Base-by-base conservation (phyloP, 2,329 filamentous ascomycete genomes). In the Claviceps pazoutovae region DNA sequence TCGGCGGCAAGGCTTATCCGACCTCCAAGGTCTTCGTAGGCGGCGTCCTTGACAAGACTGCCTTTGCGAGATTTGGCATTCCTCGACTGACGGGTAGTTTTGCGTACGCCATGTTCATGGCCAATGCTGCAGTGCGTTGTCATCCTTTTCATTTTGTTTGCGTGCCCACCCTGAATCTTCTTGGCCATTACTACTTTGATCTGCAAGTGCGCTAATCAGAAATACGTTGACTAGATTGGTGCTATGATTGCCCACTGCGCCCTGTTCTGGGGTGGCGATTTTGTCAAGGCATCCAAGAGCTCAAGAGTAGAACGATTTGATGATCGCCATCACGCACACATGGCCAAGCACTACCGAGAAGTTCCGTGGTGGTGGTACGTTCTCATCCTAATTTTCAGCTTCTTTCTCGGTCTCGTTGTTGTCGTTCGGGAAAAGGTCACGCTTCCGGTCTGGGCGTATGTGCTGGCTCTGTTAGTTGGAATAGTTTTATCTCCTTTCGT, bases 241-340 rank as follows among this genome's bases (percentile, higher is more conserved):
- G 78, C 77, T 5, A 59, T 80, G 23, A 64, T 79, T 34, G 60
- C 67, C 2, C 77, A 80, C 54, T 73, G 70, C 54, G 53, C 74
- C 48, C 59, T 79, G 6, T 80, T 81, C 58, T 80, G 74, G 74
- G 74, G 76, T 2, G 67, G 67, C 4, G 78, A 80, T 53, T 67
- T 79, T n/a, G 46, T 65, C 3, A 58, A 58, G 6, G 66, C 77
- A 0, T 78, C 68, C 60, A 73, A 62, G 3, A 50, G 43, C 17
- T 48, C 48, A 7, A 50, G 19, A 5, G 30, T 48, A 3, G 71
- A 71, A 4, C 62, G 56, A 11, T 74, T 66, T 23, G 69, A 71
- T 16, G 77, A 80, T 51, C 69, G 66, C 0, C 77, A 80, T 56
- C 75, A 80, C 55, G 60, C 53, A 0, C 66, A 77, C 56, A 79